These are phyloP conservation scores for Hibiscus syriacus DNA, from an alignment of 345 rosid species.

Conservation along the genomic window DNA sequence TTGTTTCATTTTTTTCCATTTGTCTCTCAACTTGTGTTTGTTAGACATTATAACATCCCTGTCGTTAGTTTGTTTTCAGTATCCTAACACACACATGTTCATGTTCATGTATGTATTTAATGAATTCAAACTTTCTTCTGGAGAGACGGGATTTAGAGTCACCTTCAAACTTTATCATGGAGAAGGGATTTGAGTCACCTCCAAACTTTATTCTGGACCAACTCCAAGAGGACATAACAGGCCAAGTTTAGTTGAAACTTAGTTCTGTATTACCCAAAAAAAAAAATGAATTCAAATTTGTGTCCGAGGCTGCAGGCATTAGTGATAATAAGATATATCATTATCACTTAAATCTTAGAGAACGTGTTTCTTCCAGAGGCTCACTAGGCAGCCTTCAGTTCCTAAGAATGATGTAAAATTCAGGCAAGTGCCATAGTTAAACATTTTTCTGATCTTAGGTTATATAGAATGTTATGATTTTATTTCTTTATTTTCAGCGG, in stretches of 20 bases:
- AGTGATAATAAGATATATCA: slow-evolving; percentile 46
- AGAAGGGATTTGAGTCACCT: too few species aligned
- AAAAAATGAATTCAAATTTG: background rate
- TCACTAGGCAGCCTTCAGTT: slow-evolving; percentile 58
- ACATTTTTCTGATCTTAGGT: background rate
- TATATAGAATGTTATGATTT: background rate
- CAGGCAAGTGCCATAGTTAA: slow-evolving; percentile 38
- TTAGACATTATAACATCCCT: background rate
- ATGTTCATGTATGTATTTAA: background rate
- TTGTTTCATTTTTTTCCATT: background rate
- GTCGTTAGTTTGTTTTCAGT: background rate
- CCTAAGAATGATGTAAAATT: slow-evolving; percentile 65
- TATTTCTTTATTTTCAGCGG: slow-evolving; percentile 42
- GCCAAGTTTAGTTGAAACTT: too few species aligned
- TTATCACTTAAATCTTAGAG: slow-evolving; percentile 56
- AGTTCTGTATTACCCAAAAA: too few species aligned
- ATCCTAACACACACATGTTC: background rate
- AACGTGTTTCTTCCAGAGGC: slow-evolving; percentile 28
- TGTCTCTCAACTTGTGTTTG: too few species aligned
- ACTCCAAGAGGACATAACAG: too few species aligned
- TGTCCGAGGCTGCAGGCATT: slow-evolving; percentile 34
- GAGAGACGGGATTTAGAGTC: too few species aligned
- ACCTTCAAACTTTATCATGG: too few species aligned
- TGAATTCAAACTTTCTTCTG: background rate
- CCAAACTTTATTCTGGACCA: too few species aligned